phyloP scores from a whole-genome alignment of 192 early-diverging fungal genomes.

The Backusella sp. region DNA sequence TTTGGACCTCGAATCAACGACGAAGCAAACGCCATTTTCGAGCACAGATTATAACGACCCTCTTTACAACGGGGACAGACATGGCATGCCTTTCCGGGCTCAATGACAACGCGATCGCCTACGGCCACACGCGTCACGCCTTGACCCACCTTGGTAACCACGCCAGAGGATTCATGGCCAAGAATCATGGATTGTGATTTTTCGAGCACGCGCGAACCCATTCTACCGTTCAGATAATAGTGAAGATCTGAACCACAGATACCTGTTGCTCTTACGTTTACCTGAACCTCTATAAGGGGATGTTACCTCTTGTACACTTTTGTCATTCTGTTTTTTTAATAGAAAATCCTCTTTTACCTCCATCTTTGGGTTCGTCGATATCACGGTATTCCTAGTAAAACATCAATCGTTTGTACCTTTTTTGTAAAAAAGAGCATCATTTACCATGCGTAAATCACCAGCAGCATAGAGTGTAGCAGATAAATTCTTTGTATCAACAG shows the following conservation, averaged over 20 bases:
- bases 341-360: not conserved
- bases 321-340: not conserved
- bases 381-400: not conserved
- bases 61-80: constrained; percentile 34
- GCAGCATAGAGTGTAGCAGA: not conserved
- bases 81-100: constrained; percentile 38
- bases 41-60: constrained; percentile 41
- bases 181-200: constrained; percentile 36
- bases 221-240: constrained; percentile 37
- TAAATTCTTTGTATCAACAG: not conserved
- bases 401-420: not conserved
- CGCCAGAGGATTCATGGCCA: constrained; percentile 45
- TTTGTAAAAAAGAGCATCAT: not conserved
- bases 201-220: constrained; percentile 30
- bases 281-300: not conserved
- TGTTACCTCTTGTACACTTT: not conserved
- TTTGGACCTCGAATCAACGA: constrained; percentile 26
- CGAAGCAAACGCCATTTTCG: constrained; percentile 40
- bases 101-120: constrained; percentile 44
- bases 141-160: constrained; percentile 33
- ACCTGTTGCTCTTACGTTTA: constrained; percentile 23
- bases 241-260: constrained; percentile 47
- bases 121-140: constrained; percentile 34
- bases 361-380: not conserved
- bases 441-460: constrained; percentile 1